These are phyloP conservation scores for Fusarium redolens DNA, from an alignment of 2,329 filamentous ascomycete species.

Conservation along the genomic window DNA sequence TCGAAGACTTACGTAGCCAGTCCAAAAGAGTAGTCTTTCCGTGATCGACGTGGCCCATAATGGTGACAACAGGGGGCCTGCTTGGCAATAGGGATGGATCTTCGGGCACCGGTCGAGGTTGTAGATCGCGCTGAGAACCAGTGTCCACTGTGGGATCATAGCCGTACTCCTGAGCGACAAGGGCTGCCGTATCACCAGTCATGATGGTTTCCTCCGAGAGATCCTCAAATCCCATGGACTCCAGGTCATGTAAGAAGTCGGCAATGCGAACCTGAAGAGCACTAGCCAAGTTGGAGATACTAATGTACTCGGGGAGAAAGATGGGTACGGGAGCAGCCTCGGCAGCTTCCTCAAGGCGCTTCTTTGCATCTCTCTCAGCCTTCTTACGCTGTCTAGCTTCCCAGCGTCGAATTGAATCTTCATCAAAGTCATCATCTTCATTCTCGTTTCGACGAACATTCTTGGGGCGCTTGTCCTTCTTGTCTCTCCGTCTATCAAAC, in stretches of 20 bases:
- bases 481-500: conserved; percentile 30
- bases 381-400: conserved; percentile 56
- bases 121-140: conserved; percentile 76
- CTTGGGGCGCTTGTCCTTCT: conserved; percentile 43
- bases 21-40: conserved; percentile 97
- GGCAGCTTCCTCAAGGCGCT: conserved; percentile 54
- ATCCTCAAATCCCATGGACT: conserved; percentile 90
- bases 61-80: conserved; percentile 94
- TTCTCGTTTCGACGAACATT: conserved; percentile 37
- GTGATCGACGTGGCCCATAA: conserved; percentile 99
- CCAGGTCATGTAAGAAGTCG: conserved; percentile 79
- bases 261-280: conserved; percentile 77
- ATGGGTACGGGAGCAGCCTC: conserved; percentile 67
- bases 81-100: conserved; percentile 75
- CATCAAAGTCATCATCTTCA: conserved; percentile 54
- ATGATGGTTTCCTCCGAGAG: conserved; percentile 85
- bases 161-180: conserved; percentile 93
- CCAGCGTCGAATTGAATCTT: conserved; percentile 51
- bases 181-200: conserved; percentile 87
- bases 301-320: conserved; percentile 90
- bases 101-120: conserved; percentile 73
- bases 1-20: conserved; percentile 90
- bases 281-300: conserved; percentile 82
- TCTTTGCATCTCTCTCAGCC: conserved; percentile 56
- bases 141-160: conserved; percentile 84